Evolutionary conservation across 306 rosid species (phyloP), one percentile per base, ranked within the genome.

Genomic region (Vigna mungo): DNA sequence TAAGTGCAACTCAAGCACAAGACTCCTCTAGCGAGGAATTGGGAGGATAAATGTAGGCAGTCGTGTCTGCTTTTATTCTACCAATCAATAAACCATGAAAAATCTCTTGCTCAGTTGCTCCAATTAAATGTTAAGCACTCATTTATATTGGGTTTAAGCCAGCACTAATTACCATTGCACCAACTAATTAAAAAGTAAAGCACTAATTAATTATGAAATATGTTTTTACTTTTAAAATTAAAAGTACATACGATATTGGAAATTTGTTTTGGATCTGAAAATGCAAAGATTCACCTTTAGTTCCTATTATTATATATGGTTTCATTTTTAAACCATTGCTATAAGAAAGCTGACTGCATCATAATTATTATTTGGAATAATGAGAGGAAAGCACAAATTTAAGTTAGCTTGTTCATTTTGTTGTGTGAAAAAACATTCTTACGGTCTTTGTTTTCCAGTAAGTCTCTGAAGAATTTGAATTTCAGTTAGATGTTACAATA

Each of bases 241-340:
- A 30, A 25, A 4, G 68, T 11, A 32, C 14, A 23, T 15, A 2
- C 13, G 9, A 66, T 5, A 18, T 46, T 58, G 70, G 62, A 37
- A 46, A 10, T 43, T 43, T 37, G 71, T 44, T 53, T 71, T 37
- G 63, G 13, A 14, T 15, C 63, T 23, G 34, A 64, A 47, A 64
- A 71, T 36, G 44, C n/a, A 46, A 53, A 27, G 44, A 12, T 75
- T 79, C 56, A 18, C 48, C 48, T 70, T 17, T 44, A 69, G 75
- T 65, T 80, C 53, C 47, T 9, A 46, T 9, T 12, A 16, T 41
- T 9, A 21, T 18, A 63, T 53, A 53, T 15, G 9, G 72, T 18
- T 53, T 62, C 21, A 37, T 60, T 54, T 56, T 65, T 76, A 34
- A 83, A 79, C 47, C 27, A 47, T 51, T 60, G 44, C 69, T 53